A percentile compares a stretch with the other conserved stretches of the same genome.
Evolutionary conservation across 208 protist genomes (phyloP).

Genomic region (Angomonas ambiguus): DNA sequence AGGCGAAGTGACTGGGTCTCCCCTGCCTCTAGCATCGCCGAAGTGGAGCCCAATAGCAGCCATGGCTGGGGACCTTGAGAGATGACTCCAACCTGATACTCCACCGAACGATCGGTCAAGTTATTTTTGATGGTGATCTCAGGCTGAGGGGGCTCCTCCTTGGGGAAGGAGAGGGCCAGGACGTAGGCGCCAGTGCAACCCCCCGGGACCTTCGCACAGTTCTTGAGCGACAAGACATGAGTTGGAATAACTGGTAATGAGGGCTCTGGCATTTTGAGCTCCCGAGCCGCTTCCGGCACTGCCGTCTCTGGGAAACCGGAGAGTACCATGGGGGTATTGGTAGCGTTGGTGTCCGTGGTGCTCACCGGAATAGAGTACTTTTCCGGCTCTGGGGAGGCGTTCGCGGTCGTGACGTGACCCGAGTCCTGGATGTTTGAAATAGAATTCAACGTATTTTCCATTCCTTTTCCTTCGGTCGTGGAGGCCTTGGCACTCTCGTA

Average conservation of each 20-base stretch:
- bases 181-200: constrained; percentile 54
- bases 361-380: not conserved
- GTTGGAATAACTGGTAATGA: constrained; percentile 6
- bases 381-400: not conserved
- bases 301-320: constrained; percentile 8
- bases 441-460: not conserved
- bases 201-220: constrained; percentile 36
- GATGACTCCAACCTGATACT: constrained; percentile 60
- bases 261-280: constrained; percentile 9
- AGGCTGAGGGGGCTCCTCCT: constrained; percentile 52
- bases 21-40: constrained; percentile 41
- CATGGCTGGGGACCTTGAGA: constrained; percentile 81
- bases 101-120: constrained; percentile 36
- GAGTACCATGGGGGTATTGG: not conserved
- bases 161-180: constrained; percentile 57
- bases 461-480: not conserved
- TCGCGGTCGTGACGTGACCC: not conserved
- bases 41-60: constrained; percentile 44
- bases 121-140: constrained; percentile 72
- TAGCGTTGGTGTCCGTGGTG: not conserved
- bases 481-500: constrained; percentile 8
- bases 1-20: constrained; percentile 74
- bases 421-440: not conserved
- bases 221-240: constrained; percentile 52
- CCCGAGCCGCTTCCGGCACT: not conserved